Conservation (phyloP, 106 monocot genomes). For the Posidonia australis region DNA sequence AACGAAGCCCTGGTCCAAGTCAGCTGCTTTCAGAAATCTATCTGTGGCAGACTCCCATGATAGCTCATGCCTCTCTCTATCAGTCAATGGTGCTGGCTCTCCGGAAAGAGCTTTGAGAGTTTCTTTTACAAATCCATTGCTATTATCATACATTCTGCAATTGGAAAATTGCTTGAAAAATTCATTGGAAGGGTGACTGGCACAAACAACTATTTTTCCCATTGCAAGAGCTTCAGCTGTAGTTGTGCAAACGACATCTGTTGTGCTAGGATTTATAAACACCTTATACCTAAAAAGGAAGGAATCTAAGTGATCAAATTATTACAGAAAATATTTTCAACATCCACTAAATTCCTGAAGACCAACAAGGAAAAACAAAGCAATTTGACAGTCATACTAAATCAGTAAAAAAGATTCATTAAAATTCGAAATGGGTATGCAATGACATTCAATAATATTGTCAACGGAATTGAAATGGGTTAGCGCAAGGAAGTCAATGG, state of each 20-base stretch:
- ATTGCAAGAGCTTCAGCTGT: slow-evolving; percentile 69
- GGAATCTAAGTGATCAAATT: no score
- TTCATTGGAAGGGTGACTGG: slow-evolving; percentile 55
- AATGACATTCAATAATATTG: no score
- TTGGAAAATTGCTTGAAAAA: slow-evolving; percentile 77
- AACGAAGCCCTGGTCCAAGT: slow-evolving; percentile 13
- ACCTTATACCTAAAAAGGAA: slow-evolving; percentile 50
- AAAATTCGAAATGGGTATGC: no score
- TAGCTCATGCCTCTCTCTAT: slow-evolving; percentile 37
- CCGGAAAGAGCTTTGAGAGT: slow-evolving; percentile 45
- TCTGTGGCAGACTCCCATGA: slow-evolving; percentile 79
- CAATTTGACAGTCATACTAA: no score
- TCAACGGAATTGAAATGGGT: no score
- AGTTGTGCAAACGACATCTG: slow-evolving; percentile 76
- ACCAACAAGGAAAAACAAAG: neutral
- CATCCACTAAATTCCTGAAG: neutral
- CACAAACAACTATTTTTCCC: slow-evolving; percentile 64
- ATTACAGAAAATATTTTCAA: neutral
- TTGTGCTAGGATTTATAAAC: slow-evolving; percentile 74
- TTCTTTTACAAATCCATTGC: slow-evolving; percentile 34
- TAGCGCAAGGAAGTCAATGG: no score
- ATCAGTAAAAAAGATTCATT: no score
- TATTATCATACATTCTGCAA: slow-evolving; percentile 32
- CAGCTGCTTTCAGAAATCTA: slow-evolving; percentile 47
- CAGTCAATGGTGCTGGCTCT: slow-evolving; percentile 43